Evolutionary conservation across 352 stramenopile species (phyloP).

Genomic region (Ophiocytium majus): DNA sequence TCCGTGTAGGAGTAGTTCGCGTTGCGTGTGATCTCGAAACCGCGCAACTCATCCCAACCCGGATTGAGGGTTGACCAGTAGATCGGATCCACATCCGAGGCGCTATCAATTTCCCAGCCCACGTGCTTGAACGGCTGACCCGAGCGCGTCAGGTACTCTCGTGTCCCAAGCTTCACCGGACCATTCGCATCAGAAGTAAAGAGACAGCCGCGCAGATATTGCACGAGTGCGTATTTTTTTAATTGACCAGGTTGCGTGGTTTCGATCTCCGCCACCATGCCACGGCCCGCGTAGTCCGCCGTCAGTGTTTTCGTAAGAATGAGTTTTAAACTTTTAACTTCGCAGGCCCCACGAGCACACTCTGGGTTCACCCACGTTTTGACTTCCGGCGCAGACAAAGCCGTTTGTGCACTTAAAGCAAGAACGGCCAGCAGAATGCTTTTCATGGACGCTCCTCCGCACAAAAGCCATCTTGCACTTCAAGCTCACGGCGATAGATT

Average conservation of each 20-base stretch:
- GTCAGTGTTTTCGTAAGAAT: neutral
- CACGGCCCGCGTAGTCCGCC: neutral
- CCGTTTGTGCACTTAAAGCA: neutral
- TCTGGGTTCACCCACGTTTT: slow-evolving; percentile 2
- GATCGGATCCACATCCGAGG: neutral
- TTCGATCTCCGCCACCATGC: slow-evolving; percentile 8
- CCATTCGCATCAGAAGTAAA: neutral
- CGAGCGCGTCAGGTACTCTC: neutral
- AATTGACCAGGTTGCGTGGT: neutral
- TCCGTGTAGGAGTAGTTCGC: neutral
- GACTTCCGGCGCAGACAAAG: neutral
- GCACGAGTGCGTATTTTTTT: slow-evolving; percentile 11
- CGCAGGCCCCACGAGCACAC: neutral
- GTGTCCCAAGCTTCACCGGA: neutral
- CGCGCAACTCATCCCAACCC: neutral
- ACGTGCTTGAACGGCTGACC: neutral
- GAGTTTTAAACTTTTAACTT: slow-evolving; percentile 7
- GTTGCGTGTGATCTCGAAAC: slow-evolving; percentile 4
- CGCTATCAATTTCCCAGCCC: neutral
- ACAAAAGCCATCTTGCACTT: neutral
- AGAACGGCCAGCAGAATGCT: neutral
- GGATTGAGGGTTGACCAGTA: slow-evolving; percentile 5
- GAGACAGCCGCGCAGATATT: neutral
- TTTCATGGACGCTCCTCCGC: neutral
- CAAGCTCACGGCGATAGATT: neutral